Percentiles rank a stretch among this genome's conserved stretches.
Evolutionary conservation across 306 rosid genomes (phyloP).

Genomic region (Adenanthera pavonina): DNA sequence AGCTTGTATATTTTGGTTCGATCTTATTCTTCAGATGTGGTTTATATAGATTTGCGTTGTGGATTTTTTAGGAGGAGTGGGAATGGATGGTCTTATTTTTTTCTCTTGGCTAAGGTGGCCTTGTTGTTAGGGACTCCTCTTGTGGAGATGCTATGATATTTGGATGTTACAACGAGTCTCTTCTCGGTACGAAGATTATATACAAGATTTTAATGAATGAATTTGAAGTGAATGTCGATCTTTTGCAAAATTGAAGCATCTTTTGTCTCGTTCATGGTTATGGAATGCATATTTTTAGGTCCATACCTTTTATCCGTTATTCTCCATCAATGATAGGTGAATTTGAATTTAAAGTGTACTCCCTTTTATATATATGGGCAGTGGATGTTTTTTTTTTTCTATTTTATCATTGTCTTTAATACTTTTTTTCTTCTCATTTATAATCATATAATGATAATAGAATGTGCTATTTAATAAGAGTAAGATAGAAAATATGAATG

Average conservation of each 20-base stretch:
- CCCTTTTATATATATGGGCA: too few species aligned
- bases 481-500: too few species aligned
- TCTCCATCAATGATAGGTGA: not conserved
- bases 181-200: not conserved
- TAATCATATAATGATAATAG: too few species aligned
- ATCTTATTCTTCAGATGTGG: slow-evolving; percentile 38
- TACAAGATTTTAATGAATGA: not conserved
- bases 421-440: too few species aligned
- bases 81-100: not conserved
- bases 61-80: not conserved
- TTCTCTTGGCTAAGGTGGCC: not conserved
- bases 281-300: not conserved
- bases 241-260: not conserved
- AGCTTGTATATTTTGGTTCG: slow-evolving; percentile 22
- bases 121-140: slow-evolving; percentile 9
- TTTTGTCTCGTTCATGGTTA: not conserved
- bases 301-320: not conserved
- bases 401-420: too few species aligned
- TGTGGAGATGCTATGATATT: not conserved
- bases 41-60: slow-evolving; percentile 37
- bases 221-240: not conserved
- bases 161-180: not conserved
- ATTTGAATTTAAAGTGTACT: not conserved
- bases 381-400: too few species aligned
- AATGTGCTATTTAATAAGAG: too few species aligned